phyloP scores from a whole-genome alignment of 768 basidiomycete genomes.

The Leucogyrophana mollusca region DNA sequence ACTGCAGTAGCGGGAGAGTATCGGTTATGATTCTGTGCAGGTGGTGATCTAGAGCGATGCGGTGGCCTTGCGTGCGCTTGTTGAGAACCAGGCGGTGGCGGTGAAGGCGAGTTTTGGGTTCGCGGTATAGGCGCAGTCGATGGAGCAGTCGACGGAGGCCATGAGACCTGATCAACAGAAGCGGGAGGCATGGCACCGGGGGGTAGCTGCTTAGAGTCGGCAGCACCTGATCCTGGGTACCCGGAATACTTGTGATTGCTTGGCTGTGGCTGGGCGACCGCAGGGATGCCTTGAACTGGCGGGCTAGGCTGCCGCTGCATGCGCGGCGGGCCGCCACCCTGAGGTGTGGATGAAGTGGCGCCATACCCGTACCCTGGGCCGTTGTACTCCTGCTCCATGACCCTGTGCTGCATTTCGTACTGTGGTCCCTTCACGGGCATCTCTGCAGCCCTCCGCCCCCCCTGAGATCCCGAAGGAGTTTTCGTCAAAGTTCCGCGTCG shows the following conservation, averaged over 20 bases:
- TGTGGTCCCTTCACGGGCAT: slow-evolving; percentile 86
- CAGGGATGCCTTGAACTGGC: slow-evolving; percentile 25
- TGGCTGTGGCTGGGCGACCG: slow-evolving; percentile 29
- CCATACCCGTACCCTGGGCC: slow-evolving; percentile 31
- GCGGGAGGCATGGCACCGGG: slow-evolving; percentile 65
- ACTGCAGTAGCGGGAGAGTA: slow-evolving; percentile 31
- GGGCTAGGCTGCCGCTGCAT: slow-evolving; percentile 25
- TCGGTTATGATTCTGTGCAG: slow-evolving; percentile 37
- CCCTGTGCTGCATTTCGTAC: slow-evolving; percentile 92
- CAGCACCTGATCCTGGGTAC: slow-evolving; percentile 11
- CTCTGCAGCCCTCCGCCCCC: slow-evolving; percentile 69
- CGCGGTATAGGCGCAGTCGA: slow-evolving; percentile 20
- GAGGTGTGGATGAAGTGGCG: slow-evolving; percentile 22
- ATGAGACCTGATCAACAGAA: slow-evolving; percentile 27
- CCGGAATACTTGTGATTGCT: slow-evolving; percentile 19
- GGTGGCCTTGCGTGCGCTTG: slow-evolving; percentile 28
- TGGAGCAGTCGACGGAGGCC: slow-evolving; percentile 29
- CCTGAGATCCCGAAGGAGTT: slow-evolving; percentile 44
- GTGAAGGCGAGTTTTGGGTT: slow-evolving; percentile 31
- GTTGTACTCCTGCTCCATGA: slow-evolving; percentile 87
- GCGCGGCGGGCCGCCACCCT: slow-evolving; percentile 16
- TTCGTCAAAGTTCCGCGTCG: slow-evolving; percentile 67
- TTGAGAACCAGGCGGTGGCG: slow-evolving; percentile 28
- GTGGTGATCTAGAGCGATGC: slow-evolving; percentile 56
- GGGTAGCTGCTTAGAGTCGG: slow-evolving; percentile 45